These are phyloP conservation scores for Ballota nigra DNA, from an alignment of 257 asterid genomes.

Conservation along the genomic window DNA sequence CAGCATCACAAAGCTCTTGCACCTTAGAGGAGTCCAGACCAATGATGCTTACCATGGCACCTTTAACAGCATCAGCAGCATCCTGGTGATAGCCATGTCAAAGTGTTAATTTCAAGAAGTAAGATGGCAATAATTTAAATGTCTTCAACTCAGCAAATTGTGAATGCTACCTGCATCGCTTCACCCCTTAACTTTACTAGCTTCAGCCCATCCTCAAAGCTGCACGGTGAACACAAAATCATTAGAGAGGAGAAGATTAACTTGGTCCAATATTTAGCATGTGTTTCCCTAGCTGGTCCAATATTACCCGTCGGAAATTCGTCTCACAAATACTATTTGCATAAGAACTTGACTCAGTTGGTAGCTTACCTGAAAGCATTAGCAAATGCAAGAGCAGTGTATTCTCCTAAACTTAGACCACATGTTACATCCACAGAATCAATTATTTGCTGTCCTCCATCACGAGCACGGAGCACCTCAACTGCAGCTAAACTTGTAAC, in stretches of 20 bases:
- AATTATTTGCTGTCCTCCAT: slow-evolving; percentile 88
- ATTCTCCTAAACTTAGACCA: slow-evolving; percentile 97
- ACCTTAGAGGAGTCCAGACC: slow-evolving; percentile 95
- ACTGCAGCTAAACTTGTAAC: slow-evolving; percentile 99
- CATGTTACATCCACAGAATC: slow-evolving; percentile 92
- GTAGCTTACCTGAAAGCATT: slow-evolving; percentile 83
- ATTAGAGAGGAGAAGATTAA: background rate
- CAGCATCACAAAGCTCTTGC: slow-evolving; percentile 93
- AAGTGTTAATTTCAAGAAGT: slow-evolving; percentile 9
- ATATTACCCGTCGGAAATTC: background rate
- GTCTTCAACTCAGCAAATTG: slow-evolving; percentile 1
- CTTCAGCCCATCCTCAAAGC: slow-evolving; percentile 97
- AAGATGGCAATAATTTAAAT: background rate
- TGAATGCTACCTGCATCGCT: slow-evolving; percentile 85
- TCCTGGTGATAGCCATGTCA: slow-evolving; percentile 43
- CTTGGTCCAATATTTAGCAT: background rate
- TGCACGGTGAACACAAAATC: slow-evolving; percentile 30
- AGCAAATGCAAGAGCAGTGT: slow-evolving; percentile 97
- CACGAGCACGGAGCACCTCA: slow-evolving; percentile 90
- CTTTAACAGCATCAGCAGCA: slow-evolving; percentile 92
- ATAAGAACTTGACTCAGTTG: background rate
- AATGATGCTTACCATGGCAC: slow-evolving; percentile 96
- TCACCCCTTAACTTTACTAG: slow-evolving; percentile 91
- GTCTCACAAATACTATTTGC: slow-evolving; percentile 10
- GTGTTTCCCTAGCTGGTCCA: no score